phyloP scores from a whole-genome alignment of 805 yeast species.

The Suhomyces xylopsoci region DNA sequence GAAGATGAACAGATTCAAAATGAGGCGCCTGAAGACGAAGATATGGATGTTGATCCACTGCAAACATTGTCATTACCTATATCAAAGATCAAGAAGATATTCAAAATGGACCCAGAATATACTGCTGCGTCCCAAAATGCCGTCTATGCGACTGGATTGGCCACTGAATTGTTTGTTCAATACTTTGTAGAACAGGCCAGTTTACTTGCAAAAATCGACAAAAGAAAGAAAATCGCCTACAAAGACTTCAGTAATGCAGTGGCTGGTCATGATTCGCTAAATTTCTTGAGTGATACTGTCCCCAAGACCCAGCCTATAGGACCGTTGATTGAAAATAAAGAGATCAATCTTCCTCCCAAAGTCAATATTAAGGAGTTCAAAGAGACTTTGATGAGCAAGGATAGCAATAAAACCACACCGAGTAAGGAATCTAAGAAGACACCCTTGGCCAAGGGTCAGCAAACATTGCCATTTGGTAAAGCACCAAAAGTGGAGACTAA shows the following conservation, averaged over 20 bases:
- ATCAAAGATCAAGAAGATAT: conserved; percentile 64
- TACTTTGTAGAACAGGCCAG: conserved; percentile 70
- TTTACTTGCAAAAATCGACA: conserved; percentile 58
- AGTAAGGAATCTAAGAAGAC: conserved; percentile 4
- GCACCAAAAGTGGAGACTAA: conserved; percentile 3
- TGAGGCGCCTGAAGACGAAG: conserved; percentile 6
- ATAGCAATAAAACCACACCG: neutral
- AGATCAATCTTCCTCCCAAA: conserved; percentile 21
- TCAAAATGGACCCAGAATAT: conserved; percentile 75
- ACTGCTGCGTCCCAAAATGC: conserved; percentile 65
- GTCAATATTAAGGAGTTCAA: conserved; percentile 3
- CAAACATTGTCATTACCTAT: conserved; percentile 46
- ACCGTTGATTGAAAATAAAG: conserved; percentile 44
- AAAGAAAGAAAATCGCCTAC: conserved; percentile 67
- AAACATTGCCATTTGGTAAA: conserved; percentile 27
- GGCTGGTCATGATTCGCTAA: conserved; percentile 52
- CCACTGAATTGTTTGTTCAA: conserved; percentile 71
- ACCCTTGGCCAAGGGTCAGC: conserved; percentile 40
- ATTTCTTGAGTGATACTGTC: conserved; percentile 63
- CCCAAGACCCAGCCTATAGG: conserved; percentile 58
- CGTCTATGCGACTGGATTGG: conserved; percentile 72
- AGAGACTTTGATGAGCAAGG: conserved; percentile 6
- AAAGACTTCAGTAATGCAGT: conserved; percentile 69
- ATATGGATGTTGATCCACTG: conserved; percentile 7
- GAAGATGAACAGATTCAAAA: conserved; percentile 1